phyloP scores from a whole-genome alignment of 148 eudicot genomes.

The Persicaria tinctoria region DNA sequence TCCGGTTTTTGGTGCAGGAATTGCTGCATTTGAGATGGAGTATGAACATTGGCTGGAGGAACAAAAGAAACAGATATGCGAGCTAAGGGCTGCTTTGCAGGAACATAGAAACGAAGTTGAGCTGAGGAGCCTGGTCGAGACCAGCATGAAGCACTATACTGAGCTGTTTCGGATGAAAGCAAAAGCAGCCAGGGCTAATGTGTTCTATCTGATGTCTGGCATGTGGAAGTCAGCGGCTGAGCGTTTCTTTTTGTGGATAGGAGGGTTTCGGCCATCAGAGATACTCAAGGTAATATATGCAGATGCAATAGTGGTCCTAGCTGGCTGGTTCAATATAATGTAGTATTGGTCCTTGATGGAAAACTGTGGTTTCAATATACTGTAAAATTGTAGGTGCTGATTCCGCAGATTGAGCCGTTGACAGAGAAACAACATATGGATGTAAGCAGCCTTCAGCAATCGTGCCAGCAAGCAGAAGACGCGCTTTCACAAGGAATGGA shows the following conservation, averaged over 20 bases:
- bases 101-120: conserved; percentile 42
- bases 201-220: conserved; percentile 81
- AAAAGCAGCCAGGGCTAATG: conserved; percentile 68
- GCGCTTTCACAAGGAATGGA: conserved; percentile 18
- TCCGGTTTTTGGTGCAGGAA: conserved; percentile 33
- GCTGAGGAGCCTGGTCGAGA: conserved; percentile 55
- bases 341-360: not conserved
- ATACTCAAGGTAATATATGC: conserved; percentile 50
- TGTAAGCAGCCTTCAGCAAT: conserved; percentile 12
- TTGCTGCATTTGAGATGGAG: conserved; percentile 68
- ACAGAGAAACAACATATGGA: conserved; percentile 12
- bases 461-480: conserved; percentile 18
- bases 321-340: too few species aligned
- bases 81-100: conserved; percentile 58
- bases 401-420: conserved; percentile 10
- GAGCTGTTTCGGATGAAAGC: conserved; percentile 72
- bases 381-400: not conserved
- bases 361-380: too few species aligned
- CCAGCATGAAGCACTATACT: conserved; percentile 62
- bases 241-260: conserved; percentile 89
- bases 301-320: not conserved
- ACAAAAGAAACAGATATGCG: conserved; percentile 52
- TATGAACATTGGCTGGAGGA: conserved; percentile 86
- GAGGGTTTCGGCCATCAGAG: conserved; percentile 98
- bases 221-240: conserved; percentile 86